phyloP scores from a whole-genome alignment of 1,284 basidiomycete species.

The Pyrrhoderma noxium region DNA sequence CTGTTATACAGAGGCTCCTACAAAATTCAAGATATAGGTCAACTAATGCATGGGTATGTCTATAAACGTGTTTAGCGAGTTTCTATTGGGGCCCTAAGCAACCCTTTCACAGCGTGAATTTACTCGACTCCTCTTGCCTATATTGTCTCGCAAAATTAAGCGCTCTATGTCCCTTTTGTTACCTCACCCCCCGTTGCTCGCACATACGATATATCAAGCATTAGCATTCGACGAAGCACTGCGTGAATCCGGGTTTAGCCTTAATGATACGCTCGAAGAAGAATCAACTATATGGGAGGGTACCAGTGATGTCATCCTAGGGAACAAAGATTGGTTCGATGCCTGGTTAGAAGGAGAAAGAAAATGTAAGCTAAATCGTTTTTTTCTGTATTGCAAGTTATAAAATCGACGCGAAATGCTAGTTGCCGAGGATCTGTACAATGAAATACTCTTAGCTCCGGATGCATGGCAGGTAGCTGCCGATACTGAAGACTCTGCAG shows the following conservation, averaged over 20 bases:
- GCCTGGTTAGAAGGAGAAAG: conserved; percentile 85
- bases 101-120: conserved; percentile 65
- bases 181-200: conserved; percentile 75
- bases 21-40: conserved; percentile 51
- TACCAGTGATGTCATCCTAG: conserved; percentile 74
- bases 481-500: conserved; percentile 43
- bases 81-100: no score
- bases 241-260: conserved; percentile 65
- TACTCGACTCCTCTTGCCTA: conserved; percentile 60
- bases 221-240: conserved; percentile 82
- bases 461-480: conserved; percentile 88
- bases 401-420: conserved; percentile 10
- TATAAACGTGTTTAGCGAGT: no score
- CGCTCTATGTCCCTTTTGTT: conserved; percentile 72
- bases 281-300: conserved; percentile 54
- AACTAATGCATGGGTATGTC: conserved; percentile 68
- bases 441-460: conserved; percentile 70
- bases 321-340: conserved; percentile 82
- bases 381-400: background rate
- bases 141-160: conserved; percentile 65
- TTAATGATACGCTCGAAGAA: conserved; percentile 42
- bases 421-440: conserved; percentile 78
- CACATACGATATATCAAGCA: conserved; percentile 92
- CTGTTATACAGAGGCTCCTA: conserved; percentile 69
- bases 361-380: conserved; percentile 52